Base-by-base conservation (phyloP, 768 basidiomycete species). In the Udeniomyces megalosporus region DNA sequence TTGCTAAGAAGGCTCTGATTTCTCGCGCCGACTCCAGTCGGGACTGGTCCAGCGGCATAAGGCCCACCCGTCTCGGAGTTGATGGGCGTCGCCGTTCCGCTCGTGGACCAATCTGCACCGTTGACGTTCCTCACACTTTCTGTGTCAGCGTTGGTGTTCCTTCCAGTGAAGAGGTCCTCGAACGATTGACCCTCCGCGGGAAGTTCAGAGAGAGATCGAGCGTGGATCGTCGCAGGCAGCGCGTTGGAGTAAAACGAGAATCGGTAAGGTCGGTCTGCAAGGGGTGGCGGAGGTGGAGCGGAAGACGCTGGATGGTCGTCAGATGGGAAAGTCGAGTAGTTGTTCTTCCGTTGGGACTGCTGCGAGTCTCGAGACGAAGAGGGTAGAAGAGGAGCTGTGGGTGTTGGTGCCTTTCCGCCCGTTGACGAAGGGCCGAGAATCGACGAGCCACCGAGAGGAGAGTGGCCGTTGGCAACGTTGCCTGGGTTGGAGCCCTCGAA, bases 241-340 rank as follows among this genome's bases (percentile, higher is more conserved):
- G 85, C 80, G 69, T 95, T 97, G 20, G 89, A 96, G 75, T 97
- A 99, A 76, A 97, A 99, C 0, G 95, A 96, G 76, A 97, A 99
- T 49, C 95, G 81, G 71, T 96, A 97, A 10, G 92, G 93, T 69
- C 90, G 78, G 69, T 91, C 89, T 66, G 90, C 84, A 0, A 70
- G 11, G 32, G 54, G 22, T 65, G 55, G 61, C 59, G 58, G 66
- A 51, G 48, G 47, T 46, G 35, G 58, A 60, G 35, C 56, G 28
- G 58, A 28, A 15, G 50, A 46, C 29, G 52, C 50, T 38, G 49
- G n/a, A 24, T 51, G 58, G 28, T 8, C n/a, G 8, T 49, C 31
- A 38, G 50, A 60, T 31, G 46, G 28, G 42, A 52, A 49, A 15
- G 55, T 15, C 15, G 48, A 8, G 38, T 42, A 42, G 38, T 42